phyloP scores from a whole-genome alignment of 140 eudicot genomes.

The Erigeron philadelphicus region DNA sequence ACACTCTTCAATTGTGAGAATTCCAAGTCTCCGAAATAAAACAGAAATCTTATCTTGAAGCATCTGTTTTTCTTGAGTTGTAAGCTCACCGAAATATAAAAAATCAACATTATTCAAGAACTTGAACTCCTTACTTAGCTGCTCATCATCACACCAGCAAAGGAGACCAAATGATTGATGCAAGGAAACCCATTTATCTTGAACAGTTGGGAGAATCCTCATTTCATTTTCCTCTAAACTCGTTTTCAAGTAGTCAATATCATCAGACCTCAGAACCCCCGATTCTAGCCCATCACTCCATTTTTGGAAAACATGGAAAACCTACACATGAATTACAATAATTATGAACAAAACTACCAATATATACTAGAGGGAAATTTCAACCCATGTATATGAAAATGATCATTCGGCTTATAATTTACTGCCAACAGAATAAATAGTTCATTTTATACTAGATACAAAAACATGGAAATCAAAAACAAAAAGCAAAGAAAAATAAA shows the following conservation, averaged over 20 bases:
- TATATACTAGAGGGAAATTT: too few relatives aligned
- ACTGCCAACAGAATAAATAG: too few relatives aligned
- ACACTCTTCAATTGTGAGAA: conserved; percentile 34
- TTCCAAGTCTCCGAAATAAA: conserved; percentile 49
- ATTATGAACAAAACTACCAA: too few relatives aligned
- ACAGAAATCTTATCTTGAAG: conserved; percentile 45
- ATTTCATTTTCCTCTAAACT: conserved; percentile 45
- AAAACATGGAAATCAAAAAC: too few relatives aligned
- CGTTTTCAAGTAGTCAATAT: conserved; percentile 50
- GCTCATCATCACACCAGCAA: conserved; percentile 81
- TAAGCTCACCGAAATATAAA: conserved; percentile 50
- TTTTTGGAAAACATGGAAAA: conserved; percentile 54
- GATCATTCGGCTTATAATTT: too few relatives aligned
- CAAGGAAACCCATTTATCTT: conserved; percentile 87
- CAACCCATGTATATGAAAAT: too few relatives aligned
- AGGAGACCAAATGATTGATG: conserved; percentile 65
- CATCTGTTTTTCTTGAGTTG: conserved; percentile 43
- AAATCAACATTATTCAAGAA: conserved; percentile 52
- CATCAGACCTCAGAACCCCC: conserved; percentile 51
- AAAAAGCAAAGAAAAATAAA: too few relatives aligned
- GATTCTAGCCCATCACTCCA: conserved; percentile 60
- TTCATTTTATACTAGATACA: too few relatives aligned
- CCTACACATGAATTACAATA: too few relatives aligned
- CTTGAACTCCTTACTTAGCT: conserved; percentile 55
- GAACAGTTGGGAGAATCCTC: conserved; percentile 63